These are phyloP conservation scores for Umbelopsis vinacea DNA, from an alignment of 192 early-diverging fungal species.

Conservation along the genomic window DNA sequence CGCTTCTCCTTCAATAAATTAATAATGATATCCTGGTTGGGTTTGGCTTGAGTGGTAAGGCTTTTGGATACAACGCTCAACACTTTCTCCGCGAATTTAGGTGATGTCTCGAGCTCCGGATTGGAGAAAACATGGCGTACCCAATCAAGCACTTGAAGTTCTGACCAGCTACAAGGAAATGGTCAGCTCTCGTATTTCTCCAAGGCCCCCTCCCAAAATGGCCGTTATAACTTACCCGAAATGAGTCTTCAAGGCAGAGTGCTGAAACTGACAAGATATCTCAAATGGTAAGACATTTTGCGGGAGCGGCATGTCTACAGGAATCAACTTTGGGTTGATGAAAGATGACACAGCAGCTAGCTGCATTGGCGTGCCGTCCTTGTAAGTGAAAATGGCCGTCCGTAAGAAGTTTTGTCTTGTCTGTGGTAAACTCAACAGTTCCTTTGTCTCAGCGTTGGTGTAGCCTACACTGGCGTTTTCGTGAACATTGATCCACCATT, in stretches of 20 bases:
- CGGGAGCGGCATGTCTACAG: constrained; percentile 65
- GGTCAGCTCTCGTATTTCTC: too few species aligned
- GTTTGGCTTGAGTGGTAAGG: constrained; percentile 6
- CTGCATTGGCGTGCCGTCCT: constrained; percentile 40
- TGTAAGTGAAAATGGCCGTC: constrained; percentile 51
- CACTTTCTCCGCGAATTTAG: constrained; percentile 71
- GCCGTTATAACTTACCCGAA: constrained; percentile 54
- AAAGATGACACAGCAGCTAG: constrained; percentile 61
- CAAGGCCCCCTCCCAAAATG: too few species aligned
- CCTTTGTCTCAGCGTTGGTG: background rate
- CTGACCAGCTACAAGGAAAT: constrained; percentile 38
- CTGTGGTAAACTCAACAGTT: background rate
- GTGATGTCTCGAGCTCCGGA: constrained; percentile 51
- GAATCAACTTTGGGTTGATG: constrained; percentile 69
- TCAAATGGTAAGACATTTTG: constrained; percentile 61
- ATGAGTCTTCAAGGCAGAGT: constrained; percentile 55
- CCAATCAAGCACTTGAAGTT: constrained; percentile 71
- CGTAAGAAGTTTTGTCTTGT: constrained; percentile 48
- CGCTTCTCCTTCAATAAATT: constrained; percentile 42
- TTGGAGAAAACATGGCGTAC: constrained; percentile 51
- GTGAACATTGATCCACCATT: constrained; percentile 70
- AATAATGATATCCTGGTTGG: constrained; percentile 26
- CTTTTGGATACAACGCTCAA: constrained; percentile 53
- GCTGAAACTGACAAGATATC: constrained; percentile 67
- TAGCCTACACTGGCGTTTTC: background rate